These are phyloP conservation scores for Fusarium sp. DNA, from an alignment of 2,329 filamentous ascomycete genomes.

Conservation along the genomic window DNA sequence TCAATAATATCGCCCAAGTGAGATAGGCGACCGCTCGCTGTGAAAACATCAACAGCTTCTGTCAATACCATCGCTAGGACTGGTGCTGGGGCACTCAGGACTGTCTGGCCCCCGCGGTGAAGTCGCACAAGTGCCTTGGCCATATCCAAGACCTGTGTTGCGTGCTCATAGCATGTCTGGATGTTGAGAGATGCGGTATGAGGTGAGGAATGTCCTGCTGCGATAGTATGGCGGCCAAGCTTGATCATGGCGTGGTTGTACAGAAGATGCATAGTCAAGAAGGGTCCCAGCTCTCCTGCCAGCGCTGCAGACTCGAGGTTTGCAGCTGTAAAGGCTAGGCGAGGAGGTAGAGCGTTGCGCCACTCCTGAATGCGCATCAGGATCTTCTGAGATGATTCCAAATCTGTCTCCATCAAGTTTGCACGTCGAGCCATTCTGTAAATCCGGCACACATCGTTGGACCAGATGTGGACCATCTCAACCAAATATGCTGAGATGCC, in stretches of 20 bases:
- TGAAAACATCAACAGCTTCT: conserved; percentile 75
- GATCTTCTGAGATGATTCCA: conserved; percentile 60
- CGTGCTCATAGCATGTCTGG: conserved; percentile 64
- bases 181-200: conserved; percentile 61
- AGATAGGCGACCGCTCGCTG: conserved; percentile 67
- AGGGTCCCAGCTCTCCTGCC: conserved; percentile 67
- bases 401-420: conserved; percentile 47
- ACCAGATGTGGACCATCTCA: conserved; percentile 75
- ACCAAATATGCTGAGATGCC: conserved; percentile 72
- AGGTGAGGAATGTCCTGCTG: conserved; percentile 54
- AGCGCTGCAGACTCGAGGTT: conserved; percentile 70
- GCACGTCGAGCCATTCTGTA: conserved; percentile 57
- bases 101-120: conserved; percentile 50
- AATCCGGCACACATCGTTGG: conserved; percentile 71
- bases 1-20: conserved; percentile 66
- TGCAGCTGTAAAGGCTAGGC: conserved; percentile 65
- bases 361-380: conserved; percentile 69
- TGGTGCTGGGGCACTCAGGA: conserved; percentile 65
- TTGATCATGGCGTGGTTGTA: conserved; percentile 75
- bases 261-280: conserved; percentile 75
- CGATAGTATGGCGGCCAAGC: conserved; percentile 71
- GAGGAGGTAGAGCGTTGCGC: conserved; percentile 67
- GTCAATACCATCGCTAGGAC: conserved; percentile 73
- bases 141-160: conserved; percentile 65
- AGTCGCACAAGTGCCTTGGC: conserved; percentile 58